Evolutionary conservation across 306 rosid species (phyloP), one percentile per base, ranked within the genome.

Genomic region (Ammopiptanthus mongolicus): DNA sequence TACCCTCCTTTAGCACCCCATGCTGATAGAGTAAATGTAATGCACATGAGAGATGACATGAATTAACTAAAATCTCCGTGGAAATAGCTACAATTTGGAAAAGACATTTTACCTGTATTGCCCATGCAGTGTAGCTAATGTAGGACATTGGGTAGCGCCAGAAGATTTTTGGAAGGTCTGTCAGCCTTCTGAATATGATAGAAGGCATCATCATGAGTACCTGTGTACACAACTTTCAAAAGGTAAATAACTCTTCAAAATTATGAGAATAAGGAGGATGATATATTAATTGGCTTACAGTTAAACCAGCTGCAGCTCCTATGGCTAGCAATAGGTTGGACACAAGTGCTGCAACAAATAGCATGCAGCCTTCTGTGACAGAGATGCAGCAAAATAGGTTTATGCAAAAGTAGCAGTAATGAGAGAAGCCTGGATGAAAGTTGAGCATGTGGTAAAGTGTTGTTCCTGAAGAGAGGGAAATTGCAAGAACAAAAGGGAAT

Each of bases 91-190:
- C 17, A 11, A 13, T 5, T 15, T 48, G 36, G 36, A 57, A 57
- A 57, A 62, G 19, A 37, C 48, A 23, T 39, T 42, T 33, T 78
- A 87, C 85, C 86, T 84, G 81, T 25, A 82, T 75, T 19, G 91
- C 69, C 87, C 91, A 87, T 14, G 80, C 17, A 46, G 83, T 75
- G 73, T 79, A 84, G 65, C 85, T 87, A 5, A 87, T 83, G 48
- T 84, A 84, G 14, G 91, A 84, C 85, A 87, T 82, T n/a, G 91
- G 87, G 52, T 87, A 87, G 22, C 83, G 86, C 91, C 90, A 84
- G 31, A 87, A 84, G 69, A 84, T 3, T 25, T 82, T 87, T 1
- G 90, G 90, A 29, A 87, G 63, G 37, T 87, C 88, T 34, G 60
- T 25, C 25, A 79, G 21, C 28, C 75, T 65, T 66, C 87, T 80